Base-by-base conservation (phyloP, 192 early-diverging fungal genomes). In the Funneliformis geosporum region DNA sequence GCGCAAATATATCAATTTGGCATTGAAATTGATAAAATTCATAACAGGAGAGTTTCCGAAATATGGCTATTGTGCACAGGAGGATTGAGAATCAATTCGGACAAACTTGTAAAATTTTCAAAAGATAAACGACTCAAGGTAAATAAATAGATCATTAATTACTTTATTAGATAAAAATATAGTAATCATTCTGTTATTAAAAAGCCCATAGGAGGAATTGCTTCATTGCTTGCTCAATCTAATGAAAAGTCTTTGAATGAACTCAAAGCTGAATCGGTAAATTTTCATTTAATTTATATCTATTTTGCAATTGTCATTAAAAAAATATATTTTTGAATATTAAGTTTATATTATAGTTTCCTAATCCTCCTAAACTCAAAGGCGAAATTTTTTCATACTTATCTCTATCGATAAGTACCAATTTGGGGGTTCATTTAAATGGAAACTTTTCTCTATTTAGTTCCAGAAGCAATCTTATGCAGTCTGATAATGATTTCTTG, bases 381-480 rank as follows among this genome's bases (percentile, higher is more conserved):
- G 85, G 85, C 43, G 60, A 65, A 11, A 14, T 85, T 0, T 85
- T 83, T 28, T 76, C 80, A 2, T 85, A 77, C 44, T 66, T 86
- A 1, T 81, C 85, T 5, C 78, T 85, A 0, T 55, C 84, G 9
- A 81, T 86, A 18, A 4, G 2, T 6, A 83, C 84, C 2, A 60
- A 43, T 9, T 12, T 85, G 18, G 68, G 65, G 5, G 84, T 86
- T 10, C 82, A 85, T 33, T 42, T 85, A 38, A 85, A 86, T 67
- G 85, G 84, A 3, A 73, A 14, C 1, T 86, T 85, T 75, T 85
- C 73, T 2, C 16, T 85, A 42, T 78, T 77, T 8, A 83, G 80
- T 11, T 76, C 79, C 40, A 79, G 85, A 23, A 79, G 76, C 25
- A 70, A 23, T 8, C 28, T 84, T 55, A n/a, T 74, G 9, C 27